A percentile compares a stretch with the other conserved stretches of the same genome.
These are phyloP conservation scores for Hordeum marinum DNA, from an alignment of 176 grass and related monocot genomes.

Conservation along the genomic window DNA sequence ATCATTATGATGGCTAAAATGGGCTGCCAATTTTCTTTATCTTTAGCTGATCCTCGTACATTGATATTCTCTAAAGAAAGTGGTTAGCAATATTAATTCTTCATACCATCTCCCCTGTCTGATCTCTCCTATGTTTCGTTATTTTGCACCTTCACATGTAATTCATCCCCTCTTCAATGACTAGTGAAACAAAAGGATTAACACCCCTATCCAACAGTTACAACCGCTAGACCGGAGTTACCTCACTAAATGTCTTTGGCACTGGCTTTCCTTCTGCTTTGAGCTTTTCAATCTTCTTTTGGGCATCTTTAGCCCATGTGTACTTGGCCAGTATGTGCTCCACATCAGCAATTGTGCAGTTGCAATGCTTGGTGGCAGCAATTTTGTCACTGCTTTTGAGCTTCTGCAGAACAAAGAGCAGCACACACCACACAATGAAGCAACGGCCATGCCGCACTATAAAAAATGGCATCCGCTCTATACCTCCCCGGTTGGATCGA, in stretches of 20 bases:
- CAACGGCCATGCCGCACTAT: background rate
- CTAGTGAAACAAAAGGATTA: background rate
- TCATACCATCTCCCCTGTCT: background rate
- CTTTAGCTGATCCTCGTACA: background rate
- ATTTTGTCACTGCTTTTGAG: slow-evolving; percentile 67
- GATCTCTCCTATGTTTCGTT: background rate
- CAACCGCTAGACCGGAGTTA: slow-evolving; percentile 16
- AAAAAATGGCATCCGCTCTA: background rate
- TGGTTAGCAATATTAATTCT: background rate
- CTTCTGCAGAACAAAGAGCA: slow-evolving; percentile 43
- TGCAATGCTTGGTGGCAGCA: slow-evolving; percentile 74
- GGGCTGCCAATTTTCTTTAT: background rate
- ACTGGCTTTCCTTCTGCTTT: slow-evolving; percentile 88
- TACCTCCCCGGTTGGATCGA: slow-evolving; percentile 70
- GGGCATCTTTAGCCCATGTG: slow-evolving; percentile 85
- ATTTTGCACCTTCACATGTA: background rate
- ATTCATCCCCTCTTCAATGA: background rate
- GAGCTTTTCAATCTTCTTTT: slow-evolving; percentile 74
- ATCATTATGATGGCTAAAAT: background rate
- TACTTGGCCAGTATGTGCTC: slow-evolving; percentile 93
- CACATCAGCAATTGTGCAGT: slow-evolving; percentile 83
- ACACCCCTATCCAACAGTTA: background rate
- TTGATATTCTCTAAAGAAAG: background rate
- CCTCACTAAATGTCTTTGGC: slow-evolving; percentile 75
- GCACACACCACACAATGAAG: slow-evolving; percentile 13